Conservation (phyloP, 495 filamentous ascomycete species). For the Annulohypoxylon nitens region DNA sequence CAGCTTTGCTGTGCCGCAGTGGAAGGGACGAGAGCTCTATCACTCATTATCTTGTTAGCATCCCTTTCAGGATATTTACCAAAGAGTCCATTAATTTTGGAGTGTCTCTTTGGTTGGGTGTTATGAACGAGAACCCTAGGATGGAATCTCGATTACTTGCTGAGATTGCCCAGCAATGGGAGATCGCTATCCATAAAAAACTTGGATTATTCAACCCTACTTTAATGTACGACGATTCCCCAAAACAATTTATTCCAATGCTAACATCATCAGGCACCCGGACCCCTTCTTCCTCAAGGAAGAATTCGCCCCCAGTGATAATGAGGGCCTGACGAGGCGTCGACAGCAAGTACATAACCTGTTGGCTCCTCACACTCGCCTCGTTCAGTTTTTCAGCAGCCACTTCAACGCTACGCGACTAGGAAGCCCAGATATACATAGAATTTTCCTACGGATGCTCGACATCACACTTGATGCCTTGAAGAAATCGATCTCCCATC, state of each 20-base stretch:
- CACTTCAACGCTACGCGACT: conserved; percentile 93
- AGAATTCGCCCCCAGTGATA: conserved; percentile 93
- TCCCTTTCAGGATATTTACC: conserved; percentile 92
- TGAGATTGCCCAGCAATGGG: conserved; percentile 90
- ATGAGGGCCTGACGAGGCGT: conserved; percentile 75
- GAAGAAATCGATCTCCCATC: conserved; percentile 77
- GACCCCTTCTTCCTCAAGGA: conserved; percentile 92
- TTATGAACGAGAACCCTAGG: conserved; percentile 94
- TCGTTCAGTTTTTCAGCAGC: conserved; percentile 90
- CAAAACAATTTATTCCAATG: not conserved
- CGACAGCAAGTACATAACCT: conserved; percentile 83
- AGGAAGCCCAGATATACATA: conserved; percentile 81
- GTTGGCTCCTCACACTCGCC: conserved; percentile 84
- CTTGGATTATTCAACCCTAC: conserved; percentile 83
- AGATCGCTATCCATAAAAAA: conserved; percentile 77
- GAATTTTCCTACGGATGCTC: conserved; percentile 82
- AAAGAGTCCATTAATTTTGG: conserved; percentile 96
- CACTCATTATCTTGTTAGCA: conserved; percentile 84
- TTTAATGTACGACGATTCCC: conserved; percentile 66
- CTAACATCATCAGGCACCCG: conserved; percentile 67
- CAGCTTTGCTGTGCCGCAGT: conserved; percentile 83
- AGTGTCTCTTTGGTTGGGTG: conserved; percentile 93
- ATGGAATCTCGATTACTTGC: conserved; percentile 85
- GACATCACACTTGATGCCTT: conserved; percentile 79
- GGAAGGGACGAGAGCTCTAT: conserved; percentile 79